Conservation (phyloP, 495 filamentous ascomycete species). For the Neurospora sp. region DNA sequence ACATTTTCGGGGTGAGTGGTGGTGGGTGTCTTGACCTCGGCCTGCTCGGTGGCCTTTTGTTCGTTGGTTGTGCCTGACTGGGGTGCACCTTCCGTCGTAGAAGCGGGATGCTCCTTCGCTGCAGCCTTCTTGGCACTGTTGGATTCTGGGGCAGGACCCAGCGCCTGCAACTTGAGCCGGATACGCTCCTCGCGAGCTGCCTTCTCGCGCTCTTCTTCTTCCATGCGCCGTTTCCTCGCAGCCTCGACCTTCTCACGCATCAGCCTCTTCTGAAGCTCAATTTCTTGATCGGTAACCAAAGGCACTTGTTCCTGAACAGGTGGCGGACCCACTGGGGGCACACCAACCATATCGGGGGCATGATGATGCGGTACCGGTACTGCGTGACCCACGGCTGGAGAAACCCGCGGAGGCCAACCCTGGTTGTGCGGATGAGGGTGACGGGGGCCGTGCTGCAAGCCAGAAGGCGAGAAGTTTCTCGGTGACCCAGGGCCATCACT, state of each 20-base stretch:
- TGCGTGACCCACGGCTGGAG: conserved; percentile 37
- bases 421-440: conserved; percentile 26
- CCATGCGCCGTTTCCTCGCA: conserved; percentile 65
- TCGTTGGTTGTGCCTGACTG: conserved; percentile 3
- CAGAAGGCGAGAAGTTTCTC: conserved; percentile 32
- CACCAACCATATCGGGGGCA: conserved; percentile 11
- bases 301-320: conserved; percentile 10
- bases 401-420: conserved; percentile 40
- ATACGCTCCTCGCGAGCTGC: conserved; percentile 73
- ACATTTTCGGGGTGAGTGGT: conserved; percentile 6
- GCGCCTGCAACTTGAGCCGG: conserved; percentile 64
- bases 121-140: conserved; percentile 40
- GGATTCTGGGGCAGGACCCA: conserved; percentile 62
- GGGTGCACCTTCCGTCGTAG: conserved; percentile 12
- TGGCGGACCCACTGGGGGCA: conserved; percentile 9
- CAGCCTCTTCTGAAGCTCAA: conserved; percentile 63
- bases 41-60: neutral
- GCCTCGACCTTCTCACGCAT: conserved; percentile 76
- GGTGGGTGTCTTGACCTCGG: conserved; percentile 7
- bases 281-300: conserved; percentile 44
- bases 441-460: conserved; percentile 16
- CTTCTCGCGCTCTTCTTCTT: conserved; percentile 75
- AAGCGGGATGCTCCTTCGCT: conserved; percentile 19
- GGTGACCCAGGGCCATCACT: conserved; percentile 40
- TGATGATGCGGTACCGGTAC: conserved; percentile 37